Evolutionary conservation across 441 rosid species (phyloP).

Genomic region (Manihot esculenta): DNA sequence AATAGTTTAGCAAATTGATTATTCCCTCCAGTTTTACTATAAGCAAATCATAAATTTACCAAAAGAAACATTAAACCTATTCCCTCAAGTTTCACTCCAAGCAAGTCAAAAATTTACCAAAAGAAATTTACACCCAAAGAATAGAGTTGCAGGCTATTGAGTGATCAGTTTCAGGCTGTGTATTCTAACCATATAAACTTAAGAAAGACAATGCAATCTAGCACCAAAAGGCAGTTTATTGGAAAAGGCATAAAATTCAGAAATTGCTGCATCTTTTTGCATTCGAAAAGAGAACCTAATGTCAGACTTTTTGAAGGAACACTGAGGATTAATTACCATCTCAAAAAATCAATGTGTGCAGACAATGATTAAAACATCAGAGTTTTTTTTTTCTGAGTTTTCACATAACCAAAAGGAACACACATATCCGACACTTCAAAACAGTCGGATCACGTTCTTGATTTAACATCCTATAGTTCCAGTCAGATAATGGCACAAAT

Average conservation of each 20-base stretch:
- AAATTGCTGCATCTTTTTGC: too few species aligned
- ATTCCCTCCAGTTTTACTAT: background rate
- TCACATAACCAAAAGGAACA: background rate
- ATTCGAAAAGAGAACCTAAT: too few species aligned
- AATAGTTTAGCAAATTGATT: background rate
- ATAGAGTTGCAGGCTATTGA: background rate
- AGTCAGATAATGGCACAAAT: background rate
- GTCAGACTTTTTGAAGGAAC: background rate
- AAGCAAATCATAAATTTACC: too few species aligned
- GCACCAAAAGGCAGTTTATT: too few species aligned
- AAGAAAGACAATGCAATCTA: background rate
- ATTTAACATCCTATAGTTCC: background rate
- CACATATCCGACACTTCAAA: background rate
- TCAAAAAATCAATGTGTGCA: background rate
- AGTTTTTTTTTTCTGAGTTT: background rate
- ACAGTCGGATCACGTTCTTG: background rate
- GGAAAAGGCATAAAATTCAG: too few species aligned
- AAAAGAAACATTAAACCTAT: too few species aligned
- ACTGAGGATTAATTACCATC: background rate
- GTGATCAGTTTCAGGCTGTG: background rate
- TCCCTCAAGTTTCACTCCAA: too few species aligned
- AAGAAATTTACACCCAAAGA: too few species aligned
- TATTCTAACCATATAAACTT: background rate
- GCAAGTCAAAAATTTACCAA: too few species aligned
- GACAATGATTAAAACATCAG: background rate